A percentile compares a stretch with the other conserved stretches of the same genome.
These are phyloP conservation scores for Vaccinium darrowii DNA, from an alignment of 148 eudicot genomes.

Conservation along the genomic window DNA sequence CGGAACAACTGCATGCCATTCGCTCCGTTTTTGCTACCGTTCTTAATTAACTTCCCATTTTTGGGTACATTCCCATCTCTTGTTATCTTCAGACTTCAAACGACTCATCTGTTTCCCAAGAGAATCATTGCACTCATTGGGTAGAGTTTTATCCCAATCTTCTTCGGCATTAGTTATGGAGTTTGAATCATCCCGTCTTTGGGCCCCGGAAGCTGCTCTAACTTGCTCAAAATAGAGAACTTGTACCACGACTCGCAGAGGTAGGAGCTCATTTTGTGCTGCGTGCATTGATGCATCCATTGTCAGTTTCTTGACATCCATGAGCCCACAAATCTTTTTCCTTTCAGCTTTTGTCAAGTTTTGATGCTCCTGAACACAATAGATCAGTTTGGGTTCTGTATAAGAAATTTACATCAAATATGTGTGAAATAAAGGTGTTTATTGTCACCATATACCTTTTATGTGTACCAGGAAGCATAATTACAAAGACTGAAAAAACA, in stretches of 20 bases:
- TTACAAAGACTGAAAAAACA: too few species aligned
- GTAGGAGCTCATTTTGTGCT: conserved; percentile 83
- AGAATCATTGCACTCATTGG: conserved; percentile 39
- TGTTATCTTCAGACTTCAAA: conserved; percentile 34
- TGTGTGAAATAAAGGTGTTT: too few species aligned
- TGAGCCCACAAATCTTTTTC: conserved; percentile 65
- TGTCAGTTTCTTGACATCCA: conserved; percentile 73
- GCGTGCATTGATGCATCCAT: conserved; percentile 72
- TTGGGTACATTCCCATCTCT: conserved; percentile 30
- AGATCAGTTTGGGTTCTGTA: background rate
- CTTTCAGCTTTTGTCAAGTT: conserved; percentile 55
- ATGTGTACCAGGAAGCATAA: too few species aligned
- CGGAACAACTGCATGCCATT: conserved; percentile 64
- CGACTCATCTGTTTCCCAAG: conserved; percentile 51
- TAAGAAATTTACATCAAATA: background rate
- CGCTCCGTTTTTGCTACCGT: conserved; percentile 32
- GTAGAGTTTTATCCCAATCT: conserved; percentile 44
- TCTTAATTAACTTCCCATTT: conserved; percentile 35
- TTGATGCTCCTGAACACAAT: conserved; percentile 56
- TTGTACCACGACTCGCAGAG: conserved; percentile 80
- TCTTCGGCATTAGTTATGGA: conserved; percentile 42
- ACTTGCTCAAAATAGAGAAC: conserved; percentile 79
- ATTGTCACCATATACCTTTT: too few species aligned
- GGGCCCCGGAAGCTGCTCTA: conserved; percentile 41
- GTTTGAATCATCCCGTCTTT: conserved; percentile 31